Evolutionary conservation across 2,329 filamentous ascomycete species (phyloP).

Genomic region (Botrytis fragariae): DNA sequence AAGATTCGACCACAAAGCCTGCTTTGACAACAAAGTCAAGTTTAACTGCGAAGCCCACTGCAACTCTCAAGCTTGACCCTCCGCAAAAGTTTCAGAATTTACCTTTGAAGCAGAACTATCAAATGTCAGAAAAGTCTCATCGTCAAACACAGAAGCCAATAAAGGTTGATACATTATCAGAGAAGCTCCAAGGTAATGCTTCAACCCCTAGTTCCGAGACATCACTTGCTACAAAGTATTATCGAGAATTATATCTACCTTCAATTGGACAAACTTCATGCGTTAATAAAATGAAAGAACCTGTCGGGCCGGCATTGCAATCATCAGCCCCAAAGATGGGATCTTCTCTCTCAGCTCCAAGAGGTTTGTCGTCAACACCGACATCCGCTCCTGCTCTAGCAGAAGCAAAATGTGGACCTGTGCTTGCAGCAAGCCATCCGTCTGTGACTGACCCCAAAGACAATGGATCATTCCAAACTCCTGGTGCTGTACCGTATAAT

Average conservation of each 20-base stretch:
- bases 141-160: neutral
- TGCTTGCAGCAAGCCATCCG: neutral
- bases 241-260: constrained; percentile 8
- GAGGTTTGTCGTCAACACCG: neutral
- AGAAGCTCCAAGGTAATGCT: neutral
- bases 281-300: neutral
- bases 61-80: neutral
- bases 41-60: neutral
- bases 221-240: neutral
- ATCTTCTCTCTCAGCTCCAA: neutral
- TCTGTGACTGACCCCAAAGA: neutral
- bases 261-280: neutral
- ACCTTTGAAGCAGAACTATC: neutral
- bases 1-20: neutral
- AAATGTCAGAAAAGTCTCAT: neutral
- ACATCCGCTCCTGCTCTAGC: too few species aligned
- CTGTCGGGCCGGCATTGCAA: neutral
- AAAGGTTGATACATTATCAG: neutral
- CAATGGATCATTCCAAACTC: neutral
- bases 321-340: neutral
- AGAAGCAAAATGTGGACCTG: neutral
- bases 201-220: neutral
- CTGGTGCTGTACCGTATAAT: constrained; percentile 10
- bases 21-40: neutral
- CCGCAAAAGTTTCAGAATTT: neutral